Percentiles rank a stretch among this genome's conserved stretches.
Conservation (phyloP, 139 green algal species). For the Chlorella sp. region DNA sequence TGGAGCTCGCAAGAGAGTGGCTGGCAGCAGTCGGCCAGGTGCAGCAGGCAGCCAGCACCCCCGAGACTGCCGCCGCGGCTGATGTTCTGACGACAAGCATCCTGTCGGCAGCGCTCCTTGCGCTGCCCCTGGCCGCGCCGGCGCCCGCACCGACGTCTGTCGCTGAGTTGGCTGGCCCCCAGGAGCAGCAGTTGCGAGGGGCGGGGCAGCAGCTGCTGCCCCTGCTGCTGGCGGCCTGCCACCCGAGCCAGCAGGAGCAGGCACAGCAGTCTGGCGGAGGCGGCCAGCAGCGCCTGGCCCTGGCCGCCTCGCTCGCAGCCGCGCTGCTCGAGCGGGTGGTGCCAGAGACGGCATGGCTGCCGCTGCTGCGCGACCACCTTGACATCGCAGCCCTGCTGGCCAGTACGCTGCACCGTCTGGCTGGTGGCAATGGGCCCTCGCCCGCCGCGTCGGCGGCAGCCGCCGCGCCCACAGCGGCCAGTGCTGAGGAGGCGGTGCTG, state of each 20-base stretch:
- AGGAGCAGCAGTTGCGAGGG: not conserved
- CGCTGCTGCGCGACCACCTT: conserved; percentile 15
- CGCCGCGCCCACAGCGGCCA: conserved; percentile 11
- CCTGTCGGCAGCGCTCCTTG: conserved; percentile 24
- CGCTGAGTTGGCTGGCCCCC: no score
- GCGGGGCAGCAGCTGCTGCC: conserved; percentile 17
- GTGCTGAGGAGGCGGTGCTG: conserved; percentile 21
- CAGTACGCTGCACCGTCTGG: conserved; percentile 15
- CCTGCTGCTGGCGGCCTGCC: conserved; percentile 17
- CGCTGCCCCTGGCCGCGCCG: no score
- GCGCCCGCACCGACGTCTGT: not conserved
- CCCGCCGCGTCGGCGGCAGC: no score
- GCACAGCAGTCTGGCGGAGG: no score
- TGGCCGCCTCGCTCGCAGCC: conserved; percentile 12
- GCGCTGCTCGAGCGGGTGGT: conserved; percentile 19
- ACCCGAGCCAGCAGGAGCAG: conserved; percentile 14
- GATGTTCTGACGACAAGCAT: conserved; percentile 2
- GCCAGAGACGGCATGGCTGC: conserved; percentile 15
- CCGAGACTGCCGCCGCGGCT: no score
- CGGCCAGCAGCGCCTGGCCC: no score
- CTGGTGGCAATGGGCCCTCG: no score
- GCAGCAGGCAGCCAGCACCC: not conserved
- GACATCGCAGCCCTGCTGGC: conserved; percentile 24
- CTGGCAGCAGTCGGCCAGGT: not conserved
- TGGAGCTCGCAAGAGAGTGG: not conserved